Evolutionary conservation across 805 yeast genomes (phyloP), one percentile per base, ranked within the genome.

Genomic region (Candida arabinofermentans): DNA sequence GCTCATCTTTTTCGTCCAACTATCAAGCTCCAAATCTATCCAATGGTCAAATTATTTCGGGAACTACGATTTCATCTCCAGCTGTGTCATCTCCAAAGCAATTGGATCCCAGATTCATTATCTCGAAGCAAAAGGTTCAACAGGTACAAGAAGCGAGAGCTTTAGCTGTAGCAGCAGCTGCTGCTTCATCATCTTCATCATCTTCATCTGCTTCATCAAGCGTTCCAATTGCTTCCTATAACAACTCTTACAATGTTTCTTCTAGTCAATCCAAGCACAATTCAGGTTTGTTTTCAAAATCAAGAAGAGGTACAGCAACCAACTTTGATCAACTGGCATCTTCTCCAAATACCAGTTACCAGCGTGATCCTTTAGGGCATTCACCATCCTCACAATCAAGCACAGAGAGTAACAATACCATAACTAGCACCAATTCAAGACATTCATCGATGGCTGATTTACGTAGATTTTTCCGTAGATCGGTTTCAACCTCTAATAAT

Each of bases 81-180:
- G 75, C 72, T 39, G 84, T 84, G 5, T 61, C 77, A 5, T 57
- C 68, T 31, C 64, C 77, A 16, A 68, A 72, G 13, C 72, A 79
- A 24, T 80, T 89, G n/a, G 96, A 88, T 57, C 85, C 95, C 13
- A 72, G 96, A 33, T 88, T 89, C 57, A 79, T 89, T 37, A 83
- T 89, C 30, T 85, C 95, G 9, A 79, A 86, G 54, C 93, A 83
- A 46, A 76, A 85, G 40, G 78, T 81, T 19, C 81, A 72, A 34
- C 79, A 67, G 49, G 75, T 70, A 16, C 78, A 72, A 50, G 76
- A 74, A 24, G 74, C 73, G 14, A 52, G 61, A 52, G 70, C 49
- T 22, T 64, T 54, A 1, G 58, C 54, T n/a, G 46, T 31, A 17
- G 36, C 27, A 17, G 21, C 31, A 8, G 31, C 29, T 6, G 22